Conservation (phyloP, 2,329 filamentous ascomycete species). For the Colletotrichum sp. region DNA sequence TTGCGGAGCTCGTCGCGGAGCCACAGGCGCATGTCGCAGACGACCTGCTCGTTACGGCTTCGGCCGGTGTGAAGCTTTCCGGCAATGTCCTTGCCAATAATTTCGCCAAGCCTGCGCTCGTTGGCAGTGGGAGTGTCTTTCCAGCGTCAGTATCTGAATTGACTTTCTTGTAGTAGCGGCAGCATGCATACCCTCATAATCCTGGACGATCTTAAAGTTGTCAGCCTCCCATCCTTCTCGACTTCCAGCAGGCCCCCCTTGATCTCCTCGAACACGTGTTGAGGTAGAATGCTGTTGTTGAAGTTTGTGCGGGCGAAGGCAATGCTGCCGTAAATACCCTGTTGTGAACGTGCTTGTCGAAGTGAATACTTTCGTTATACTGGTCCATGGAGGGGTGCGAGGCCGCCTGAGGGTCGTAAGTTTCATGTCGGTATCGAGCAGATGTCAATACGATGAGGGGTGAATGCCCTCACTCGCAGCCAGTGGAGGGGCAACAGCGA, state of each 20-base stretch:
- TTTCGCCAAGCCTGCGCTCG: conserved; percentile 65
- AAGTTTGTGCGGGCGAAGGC: conserved; percentile 83
- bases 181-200: conserved; percentile 5
- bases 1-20: conserved; percentile 74
- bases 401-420: conserved; percentile 62
- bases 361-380: conserved; percentile 84
- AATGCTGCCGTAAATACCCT: conserved; percentile 82
- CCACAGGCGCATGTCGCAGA: conserved; percentile 77
- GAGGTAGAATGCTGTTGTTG: conserved; percentile 75
- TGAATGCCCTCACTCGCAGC: not conserved
- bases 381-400: conserved; percentile 87
- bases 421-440: not conserved
- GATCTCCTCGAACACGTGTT: conserved; percentile 76
- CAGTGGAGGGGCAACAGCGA: not conserved
- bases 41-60: conserved; percentile 76
- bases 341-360: conserved; percentile 78
- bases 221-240: conserved; percentile 54
- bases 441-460: not conserved
- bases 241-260: conserved; percentile 71
- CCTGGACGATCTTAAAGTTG: conserved; percentile 57
- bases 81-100: conserved; percentile 72
- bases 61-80: conserved; percentile 76
- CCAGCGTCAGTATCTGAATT: not conserved
- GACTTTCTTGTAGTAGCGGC: conserved; percentile 39
- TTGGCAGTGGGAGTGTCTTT: conserved; percentile 55